Evolutionary conservation across 2,329 filamentous ascomycete species (phyloP).

Genomic region (Berkeleyomyces basicola): DNA sequence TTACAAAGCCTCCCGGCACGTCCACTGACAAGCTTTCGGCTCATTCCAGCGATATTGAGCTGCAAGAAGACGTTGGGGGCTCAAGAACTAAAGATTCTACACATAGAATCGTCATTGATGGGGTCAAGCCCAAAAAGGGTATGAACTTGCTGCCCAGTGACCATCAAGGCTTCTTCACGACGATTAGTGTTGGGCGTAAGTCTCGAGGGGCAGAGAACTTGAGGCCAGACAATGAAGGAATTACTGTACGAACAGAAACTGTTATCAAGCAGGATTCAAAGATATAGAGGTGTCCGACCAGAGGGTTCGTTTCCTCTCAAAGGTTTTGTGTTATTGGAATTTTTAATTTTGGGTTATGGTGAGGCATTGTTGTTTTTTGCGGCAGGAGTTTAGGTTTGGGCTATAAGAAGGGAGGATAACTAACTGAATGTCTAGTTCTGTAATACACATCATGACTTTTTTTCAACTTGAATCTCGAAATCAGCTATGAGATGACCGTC

Average conservation of each 20-base stretch:
- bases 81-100: not conserved
- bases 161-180: not conserved
- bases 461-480: too few relatives aligned
- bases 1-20: not conserved
- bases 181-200: not conserved
- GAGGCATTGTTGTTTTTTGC: not conserved
- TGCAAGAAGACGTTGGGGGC: not conserved
- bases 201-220: too few relatives aligned
- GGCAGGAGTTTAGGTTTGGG: not conserved
- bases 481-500: too few relatives aligned
- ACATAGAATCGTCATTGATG: not conserved
- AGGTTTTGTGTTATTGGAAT: not conserved
- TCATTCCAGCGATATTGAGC: slow-evolving; percentile 3
- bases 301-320: not conserved
- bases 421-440: not conserved
- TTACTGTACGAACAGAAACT: slow-evolving; percentile 9
- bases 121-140: not conserved
- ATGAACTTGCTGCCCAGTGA: not conserved
- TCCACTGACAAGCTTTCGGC: slow-evolving; percentile 4
- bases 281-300: not conserved
- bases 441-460: too few relatives aligned
- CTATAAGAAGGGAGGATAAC: not conserved
- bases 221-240: not conserved
- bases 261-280: not conserved
- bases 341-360: not conserved